These are phyloP conservation scores for Astragalus glycyphyllos DNA, from an alignment of 306 rosid species.

Conservation along the genomic window DNA sequence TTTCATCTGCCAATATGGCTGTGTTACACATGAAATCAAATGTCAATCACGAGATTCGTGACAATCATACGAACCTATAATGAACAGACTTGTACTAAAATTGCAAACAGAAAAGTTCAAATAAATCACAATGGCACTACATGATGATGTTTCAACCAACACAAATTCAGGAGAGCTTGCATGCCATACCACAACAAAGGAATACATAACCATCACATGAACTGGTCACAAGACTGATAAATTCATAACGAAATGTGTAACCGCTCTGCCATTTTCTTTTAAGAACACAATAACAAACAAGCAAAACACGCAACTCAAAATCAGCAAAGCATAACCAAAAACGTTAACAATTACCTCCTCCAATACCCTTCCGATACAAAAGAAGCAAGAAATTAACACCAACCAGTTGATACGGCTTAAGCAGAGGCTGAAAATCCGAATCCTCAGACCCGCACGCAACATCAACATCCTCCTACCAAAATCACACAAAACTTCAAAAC, in stretches of 20 bases:
- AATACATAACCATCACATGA: background rate
- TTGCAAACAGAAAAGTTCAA: conserved; percentile 7
- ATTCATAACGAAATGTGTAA: conserved; percentile 6
- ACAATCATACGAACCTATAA: conserved; percentile 31
- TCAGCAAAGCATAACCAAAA: conserved; percentile 6
- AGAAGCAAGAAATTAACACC: conserved; percentile 95
- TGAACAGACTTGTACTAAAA: conserved; percentile 14
- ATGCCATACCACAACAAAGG: conserved; percentile 8
- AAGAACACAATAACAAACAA: background rate
- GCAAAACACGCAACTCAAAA: conserved; percentile 10
- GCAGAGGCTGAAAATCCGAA: conserved; percentile 87
- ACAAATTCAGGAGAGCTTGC: conserved; percentile 19
- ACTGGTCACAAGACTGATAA: conserved; percentile 20
- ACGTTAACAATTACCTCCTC: conserved; percentile 74
- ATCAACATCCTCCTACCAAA: conserved; percentile 78
- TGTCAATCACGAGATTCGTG: conserved; percentile 10
- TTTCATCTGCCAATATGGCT: conserved; percentile 99
- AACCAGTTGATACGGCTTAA: conserved; percentile 92
- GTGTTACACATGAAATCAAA: conserved; percentile 50
- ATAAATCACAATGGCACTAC: background rate
- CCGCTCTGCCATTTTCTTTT: background rate
- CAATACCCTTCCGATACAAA: conserved; percentile 82
- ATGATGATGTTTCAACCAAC: conserved; percentile 12
- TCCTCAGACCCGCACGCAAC: conserved; percentile 81
- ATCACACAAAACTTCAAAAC: conserved; percentile 2